phyloP scores from a whole-genome alignment of 805 yeast genomes.

The Candida takata region DNA sequence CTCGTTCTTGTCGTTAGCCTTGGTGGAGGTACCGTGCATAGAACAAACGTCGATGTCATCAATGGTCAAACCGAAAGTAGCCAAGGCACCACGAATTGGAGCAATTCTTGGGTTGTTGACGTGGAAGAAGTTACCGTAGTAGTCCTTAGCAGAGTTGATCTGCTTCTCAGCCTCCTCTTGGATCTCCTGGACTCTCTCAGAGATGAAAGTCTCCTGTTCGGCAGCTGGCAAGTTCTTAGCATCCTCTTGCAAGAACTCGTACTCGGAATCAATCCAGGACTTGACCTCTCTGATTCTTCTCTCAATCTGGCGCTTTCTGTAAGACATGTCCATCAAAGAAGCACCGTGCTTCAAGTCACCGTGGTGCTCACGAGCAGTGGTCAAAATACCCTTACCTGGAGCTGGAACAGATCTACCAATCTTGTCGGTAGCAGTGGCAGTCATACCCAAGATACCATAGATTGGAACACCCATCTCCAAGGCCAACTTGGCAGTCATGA shows the following conservation, averaged over 20 bases:
- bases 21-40: conserved; percentile 98
- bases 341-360: conserved; percentile 73
- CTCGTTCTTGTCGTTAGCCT: conserved; percentile 98
- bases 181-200: conserved; percentile 84
- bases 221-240: conserved; percentile 44
- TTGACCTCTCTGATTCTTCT: conserved; percentile 71
- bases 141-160: conserved; percentile 79
- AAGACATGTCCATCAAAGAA: conserved; percentile 79
- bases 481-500: conserved; percentile 93
- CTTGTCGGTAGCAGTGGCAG: conserved; percentile 97
- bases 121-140: conserved; percentile 95
- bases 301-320: conserved; percentile 88
- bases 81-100: conserved; percentile 95
- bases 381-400: conserved; percentile 98
- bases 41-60: conserved; percentile 96
- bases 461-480: conserved; percentile 98
- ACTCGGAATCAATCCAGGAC: conserved; percentile 80
- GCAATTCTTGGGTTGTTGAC: conserved; percentile 88
- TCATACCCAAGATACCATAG: conserved; percentile 87
- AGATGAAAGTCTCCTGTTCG: conserved; percentile 52
- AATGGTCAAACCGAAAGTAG: conserved; percentile 84
- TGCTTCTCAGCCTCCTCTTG: conserved; percentile 80
- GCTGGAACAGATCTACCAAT: conserved; percentile 99
- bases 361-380: conserved; percentile 93
- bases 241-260: conserved; percentile 63